Percentiles rank a stretch among this genome's conserved stretches.
Evolutionary conservation across 2,329 filamentous ascomycete genomes (phyloP).

Genomic region (Nigrospora sphaerica): DNA sequence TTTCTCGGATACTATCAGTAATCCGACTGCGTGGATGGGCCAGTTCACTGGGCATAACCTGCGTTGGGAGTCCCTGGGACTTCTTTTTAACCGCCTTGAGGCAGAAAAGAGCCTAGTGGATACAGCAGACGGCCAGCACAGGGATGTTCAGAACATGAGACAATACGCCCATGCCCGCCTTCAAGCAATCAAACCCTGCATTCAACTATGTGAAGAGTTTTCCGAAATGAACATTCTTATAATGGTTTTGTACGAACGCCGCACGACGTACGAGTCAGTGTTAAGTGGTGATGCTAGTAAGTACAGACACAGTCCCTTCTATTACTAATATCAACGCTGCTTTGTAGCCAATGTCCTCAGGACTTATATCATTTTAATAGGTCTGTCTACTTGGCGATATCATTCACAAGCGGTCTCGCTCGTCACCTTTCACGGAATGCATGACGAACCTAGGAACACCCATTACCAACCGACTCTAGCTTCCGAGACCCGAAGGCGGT

Average conservation of each 20-base stretch:
- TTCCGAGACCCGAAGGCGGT: constrained; percentile 18
- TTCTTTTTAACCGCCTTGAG: constrained; percentile 21
- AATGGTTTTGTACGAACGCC: constrained; percentile 12
- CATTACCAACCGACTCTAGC: constrained; percentile 11
- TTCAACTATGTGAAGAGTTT: constrained; percentile 18
- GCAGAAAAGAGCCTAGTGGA: constrained; percentile 5
- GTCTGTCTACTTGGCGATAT: too few species aligned
- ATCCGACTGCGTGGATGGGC: constrained; percentile 27
- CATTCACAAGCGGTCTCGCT: constrained; percentile 1
- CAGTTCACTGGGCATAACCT: constrained; percentile 31
- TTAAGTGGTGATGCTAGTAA: constrained; percentile 17
- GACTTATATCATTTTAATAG: too few species aligned
- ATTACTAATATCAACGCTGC: constrained; percentile 41
- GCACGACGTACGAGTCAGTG: constrained; percentile 10
- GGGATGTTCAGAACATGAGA: constrained; percentile 4
- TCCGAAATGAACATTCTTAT: constrained; percentile 17
- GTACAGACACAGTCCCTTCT: constrained; percentile 23
- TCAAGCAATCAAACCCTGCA: constrained; percentile 8
- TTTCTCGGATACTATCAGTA: constrained; percentile 25
- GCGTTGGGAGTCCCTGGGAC: constrained; percentile 36
- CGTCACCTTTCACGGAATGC: constrained; percentile 41
- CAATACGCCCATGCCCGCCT: constrained; percentile 12
- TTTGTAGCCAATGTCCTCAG: constrained; percentile 7
- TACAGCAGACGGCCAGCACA: not conserved
- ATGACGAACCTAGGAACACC: constrained; percentile 36